Evolutionary conservation across 1,284 basidiomycete genomes (phyloP).

Genomic region (Sporisorium iseilematis-ciliati): DNA sequence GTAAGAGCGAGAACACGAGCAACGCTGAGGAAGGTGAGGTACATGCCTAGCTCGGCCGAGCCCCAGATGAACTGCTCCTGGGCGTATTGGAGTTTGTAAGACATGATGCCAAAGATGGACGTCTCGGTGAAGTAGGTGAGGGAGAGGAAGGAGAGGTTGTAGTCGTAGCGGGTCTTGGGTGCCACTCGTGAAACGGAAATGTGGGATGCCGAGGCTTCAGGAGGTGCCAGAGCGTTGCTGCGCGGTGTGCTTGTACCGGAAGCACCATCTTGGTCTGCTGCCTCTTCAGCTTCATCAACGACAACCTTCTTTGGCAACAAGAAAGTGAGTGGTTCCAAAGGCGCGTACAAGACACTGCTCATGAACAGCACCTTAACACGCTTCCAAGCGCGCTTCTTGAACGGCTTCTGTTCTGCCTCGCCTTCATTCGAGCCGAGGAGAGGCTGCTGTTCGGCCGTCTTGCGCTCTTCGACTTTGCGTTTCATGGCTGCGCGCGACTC

Average conservation of each 20-base stretch:
- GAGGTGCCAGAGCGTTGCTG: slow-evolving; percentile 22
- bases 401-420: slow-evolving; percentile 16
- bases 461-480: slow-evolving; percentile 42
- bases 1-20: slow-evolving; percentile 61
- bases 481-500: slow-evolving; percentile 35
- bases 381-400: slow-evolving; percentile 48
- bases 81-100: slow-evolving; percentile 66
- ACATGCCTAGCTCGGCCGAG: slow-evolving; percentile 60
- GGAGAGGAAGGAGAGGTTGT: slow-evolving; percentile 63
- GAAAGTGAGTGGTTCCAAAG: slow-evolving; percentile 56
- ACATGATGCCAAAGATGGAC: slow-evolving; percentile 59
- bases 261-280: neutral
- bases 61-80: slow-evolving; percentile 64
- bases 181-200: slow-evolving; percentile 60
- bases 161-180: slow-evolving; percentile 50
- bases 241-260: slow-evolving; percentile 28
- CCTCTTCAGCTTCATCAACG: slow-evolving; percentile 23
- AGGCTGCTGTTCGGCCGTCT: slow-evolving; percentile 43
- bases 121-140: slow-evolving; percentile 63
- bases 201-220: slow-evolving; percentile 51
- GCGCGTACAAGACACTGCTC: slow-evolving; percentile 45
- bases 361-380: slow-evolving; percentile 45
- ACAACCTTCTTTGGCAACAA: slow-evolving; percentile 56
- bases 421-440: slow-evolving; percentile 20
- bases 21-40: slow-evolving; percentile 60